Conservation (phyloP, 2,329 filamentous ascomycete genomes). For the Xylariales sp. region DNA sequence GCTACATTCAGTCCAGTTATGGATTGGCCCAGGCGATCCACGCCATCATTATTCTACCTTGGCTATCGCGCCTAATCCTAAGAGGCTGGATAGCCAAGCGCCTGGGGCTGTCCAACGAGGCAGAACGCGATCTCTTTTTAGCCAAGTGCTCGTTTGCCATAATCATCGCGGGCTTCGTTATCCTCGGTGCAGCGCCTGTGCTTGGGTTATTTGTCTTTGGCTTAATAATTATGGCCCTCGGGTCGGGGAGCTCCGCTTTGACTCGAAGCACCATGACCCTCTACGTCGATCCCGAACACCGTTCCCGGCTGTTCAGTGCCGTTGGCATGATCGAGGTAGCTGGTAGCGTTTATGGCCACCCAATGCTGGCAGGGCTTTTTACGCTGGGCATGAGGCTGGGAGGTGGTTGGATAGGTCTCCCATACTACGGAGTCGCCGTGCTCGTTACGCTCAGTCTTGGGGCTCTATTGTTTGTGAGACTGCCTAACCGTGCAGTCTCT, state of each 20-base stretch:
- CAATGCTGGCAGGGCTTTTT: conserved; percentile 25
- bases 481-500: too few relatives aligned
- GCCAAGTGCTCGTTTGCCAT: conserved; percentile 20
- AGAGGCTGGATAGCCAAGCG: conserved; percentile 12
- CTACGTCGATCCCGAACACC: conserved; percentile 22
- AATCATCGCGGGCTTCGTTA: conserved; percentile 15
- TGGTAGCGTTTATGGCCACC: conserved; percentile 21
- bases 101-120: conserved; percentile 16
- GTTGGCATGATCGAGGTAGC: conserved; percentile 24
- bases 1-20: conserved; percentile 25
- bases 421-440: conserved; percentile 20
- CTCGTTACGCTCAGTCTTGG: conserved; percentile 7
- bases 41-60: conserved; percentile 22
- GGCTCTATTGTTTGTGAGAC: conserved; percentile 5
- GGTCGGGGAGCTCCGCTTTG: conserved; percentile 21
- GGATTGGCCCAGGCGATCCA: conserved; percentile 20
- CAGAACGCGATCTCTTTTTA: conserved; percentile 21
- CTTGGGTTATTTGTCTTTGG: conserved; percentile 21
- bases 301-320: conserved; percentile 25
- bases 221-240: conserved; percentile 22
- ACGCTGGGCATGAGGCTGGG: conserved; percentile 20
- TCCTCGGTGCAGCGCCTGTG: conserved; percentile 19
- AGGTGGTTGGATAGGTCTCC: conserved; percentile 24
- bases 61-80: conserved; percentile 16
- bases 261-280: conserved; percentile 23